Percentiles rank a stretch among this genome's conserved stretches.
phyloP scores from a whole-genome alignment of 1,284 basidiomycete genomes.

The Leccinum subspadiceum region DNA sequence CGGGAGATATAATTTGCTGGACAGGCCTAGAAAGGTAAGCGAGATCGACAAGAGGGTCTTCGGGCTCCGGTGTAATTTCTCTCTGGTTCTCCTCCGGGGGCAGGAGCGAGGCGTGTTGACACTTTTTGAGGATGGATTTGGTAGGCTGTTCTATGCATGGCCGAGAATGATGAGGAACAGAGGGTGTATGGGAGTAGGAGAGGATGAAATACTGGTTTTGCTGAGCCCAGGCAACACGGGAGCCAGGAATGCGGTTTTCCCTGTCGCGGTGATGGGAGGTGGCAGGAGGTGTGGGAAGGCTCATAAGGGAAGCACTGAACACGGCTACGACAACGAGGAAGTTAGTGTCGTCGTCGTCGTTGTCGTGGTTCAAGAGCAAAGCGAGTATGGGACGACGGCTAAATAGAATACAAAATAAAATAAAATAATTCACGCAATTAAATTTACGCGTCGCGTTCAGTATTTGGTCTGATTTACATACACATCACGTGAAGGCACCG shows the following conservation, averaged over 20 bases:
- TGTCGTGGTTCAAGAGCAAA: constrained; percentile 19
- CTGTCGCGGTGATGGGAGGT: constrained; percentile 59
- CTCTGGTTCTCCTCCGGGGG: constrained; percentile 45
- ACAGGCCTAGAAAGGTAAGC: constrained; percentile 63
- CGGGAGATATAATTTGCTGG: constrained; percentile 49
- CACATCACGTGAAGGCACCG: constrained; percentile 18
- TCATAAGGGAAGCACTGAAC: constrained; percentile 22
- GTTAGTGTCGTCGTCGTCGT: constrained; percentile 11
- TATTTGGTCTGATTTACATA: constrained; percentile 29
- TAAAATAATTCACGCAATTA: constrained; percentile 34
- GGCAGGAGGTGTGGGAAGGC: constrained; percentile 64
- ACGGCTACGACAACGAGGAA: constrained; percentile 16
- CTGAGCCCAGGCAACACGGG: constrained; percentile 60
- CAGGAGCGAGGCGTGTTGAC: constrained; percentile 35
- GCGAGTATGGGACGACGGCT: constrained; percentile 7
- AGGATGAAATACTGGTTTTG: constrained; percentile 54
- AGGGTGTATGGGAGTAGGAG: constrained; percentile 33
- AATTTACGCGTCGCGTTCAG: constrained; percentile 38
- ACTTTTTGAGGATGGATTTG: constrained; percentile 67
- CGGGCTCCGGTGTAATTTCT: constrained; percentile 69
- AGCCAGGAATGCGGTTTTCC: constrained; percentile 41
- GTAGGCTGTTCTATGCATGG: constrained; percentile 41
- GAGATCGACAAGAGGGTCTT: constrained; percentile 60
- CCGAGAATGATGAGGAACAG: constrained; percentile 35
- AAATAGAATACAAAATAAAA: constrained; percentile 20